Evolutionary conservation across 768 basidiomycete genomes (phyloP).

Genomic region (Amanita molliuscula): DNA sequence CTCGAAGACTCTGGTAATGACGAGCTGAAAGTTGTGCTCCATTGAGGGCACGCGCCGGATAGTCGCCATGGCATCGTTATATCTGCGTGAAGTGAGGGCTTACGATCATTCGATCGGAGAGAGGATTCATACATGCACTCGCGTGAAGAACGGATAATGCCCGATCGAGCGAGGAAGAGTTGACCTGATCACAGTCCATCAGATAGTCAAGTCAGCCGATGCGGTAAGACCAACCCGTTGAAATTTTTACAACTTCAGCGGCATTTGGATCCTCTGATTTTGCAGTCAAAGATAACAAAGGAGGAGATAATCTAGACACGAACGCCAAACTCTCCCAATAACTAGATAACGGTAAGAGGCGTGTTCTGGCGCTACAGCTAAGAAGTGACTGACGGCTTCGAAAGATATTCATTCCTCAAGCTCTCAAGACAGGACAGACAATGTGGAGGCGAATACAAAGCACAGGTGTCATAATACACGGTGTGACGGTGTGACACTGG

Average conservation of each 20-base stretch:
- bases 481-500: conserved; percentile 17
- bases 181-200: conserved; percentile 34
- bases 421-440: conserved; percentile 8
- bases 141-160: conserved; percentile 80
- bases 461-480: conserved; percentile 18
- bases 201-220: background rate
- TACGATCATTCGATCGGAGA: background rate
- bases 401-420: conserved; percentile 68
- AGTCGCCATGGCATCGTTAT: conserved; percentile 91
- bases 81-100: conserved; percentile 37
- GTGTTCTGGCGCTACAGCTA: background rate
- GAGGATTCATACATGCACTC: conserved; percentile 78
- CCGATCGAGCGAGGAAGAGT: conserved; percentile 84
- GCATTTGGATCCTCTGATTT: conserved; percentile 83
- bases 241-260: conserved; percentile 90
- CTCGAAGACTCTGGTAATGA: conserved; percentile 93
- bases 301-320: conserved; percentile 23
- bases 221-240: conserved; percentile 36
- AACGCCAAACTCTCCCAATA: conserved; percentile 91
- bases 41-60: conserved; percentile 74
- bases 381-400: conserved; percentile 50
- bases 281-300: conserved; percentile 17
- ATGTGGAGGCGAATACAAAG: conserved; percentile 9
- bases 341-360: conserved; percentile 36
- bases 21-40: conserved; percentile 81